Conservation (phyloP, 1,139 yeast species). For the Pichia sp. region DNA sequence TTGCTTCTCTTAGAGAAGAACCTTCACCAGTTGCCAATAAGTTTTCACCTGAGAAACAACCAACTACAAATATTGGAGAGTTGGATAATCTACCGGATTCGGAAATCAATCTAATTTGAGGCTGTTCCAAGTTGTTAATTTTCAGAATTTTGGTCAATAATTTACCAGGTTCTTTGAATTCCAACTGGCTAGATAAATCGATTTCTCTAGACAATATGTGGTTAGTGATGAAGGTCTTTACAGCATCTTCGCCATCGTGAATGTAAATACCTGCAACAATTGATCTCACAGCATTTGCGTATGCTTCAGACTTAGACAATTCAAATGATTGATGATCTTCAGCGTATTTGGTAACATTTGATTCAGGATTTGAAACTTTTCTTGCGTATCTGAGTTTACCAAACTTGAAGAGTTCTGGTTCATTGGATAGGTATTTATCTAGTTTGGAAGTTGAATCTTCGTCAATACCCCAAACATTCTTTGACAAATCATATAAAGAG, state of each 20-base stretch:
- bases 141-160: constrained; percentile 74
- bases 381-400: constrained; percentile 53
- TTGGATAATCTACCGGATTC: constrained; percentile 88
- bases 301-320: constrained; percentile 23
- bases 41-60: constrained; percentile 76
- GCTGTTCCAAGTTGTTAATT: constrained; percentile 67
- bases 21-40: constrained; percentile 96
- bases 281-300: constrained; percentile 56
- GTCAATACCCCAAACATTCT: constrained; percentile 78
- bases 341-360: constrained; percentile 30
- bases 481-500: constrained; percentile 58
- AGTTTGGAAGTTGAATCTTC: constrained; percentile 56
- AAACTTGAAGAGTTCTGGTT: constrained; percentile 51
- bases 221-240: constrained; percentile 57
- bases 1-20: constrained; percentile 83
- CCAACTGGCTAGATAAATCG: constrained; percentile 64
- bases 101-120: constrained; percentile 75
- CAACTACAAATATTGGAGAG: constrained; percentile 84
- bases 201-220: constrained; percentile 76
- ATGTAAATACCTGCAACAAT: constrained; percentile 65
- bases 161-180: constrained; percentile 78
- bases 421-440: constrained; percentile 62
- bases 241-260: constrained; percentile 51
- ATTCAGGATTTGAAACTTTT: constrained; percentile 26
- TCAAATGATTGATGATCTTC: constrained; percentile 12